Evolutionary conservation across 176 grass and related monocot species (phyloP), one percentile per base, ranked within the genome.

Genomic region (Oryza brachyantha): DNA sequence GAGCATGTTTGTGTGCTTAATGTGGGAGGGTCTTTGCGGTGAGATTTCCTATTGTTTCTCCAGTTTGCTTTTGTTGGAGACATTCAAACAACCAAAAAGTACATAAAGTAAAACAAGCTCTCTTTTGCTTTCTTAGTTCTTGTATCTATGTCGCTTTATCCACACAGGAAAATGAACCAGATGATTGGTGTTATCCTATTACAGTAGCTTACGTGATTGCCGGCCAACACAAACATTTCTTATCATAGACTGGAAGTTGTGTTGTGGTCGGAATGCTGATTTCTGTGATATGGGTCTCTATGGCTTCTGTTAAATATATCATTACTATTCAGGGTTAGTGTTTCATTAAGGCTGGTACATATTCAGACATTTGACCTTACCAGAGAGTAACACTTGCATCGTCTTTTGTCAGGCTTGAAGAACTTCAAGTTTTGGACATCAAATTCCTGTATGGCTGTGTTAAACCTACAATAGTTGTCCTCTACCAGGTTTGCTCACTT

Each of bases 351-450:
- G 38, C 31, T 55, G 64, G 7, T 68, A n/a, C 54, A 68, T 61
- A 28, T 48, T 38, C 19, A 34, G 5, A 61, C 29, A 24, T 85
- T 66, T 58, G 7, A 16, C 8, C 39, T 31, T 8, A 52, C 61
- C 60, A 52, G 38, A 38, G 4, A 65, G 35, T 72, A 82, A 40
- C 38, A 32, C 3, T 71, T 64, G 5, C 8, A 24, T 39, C 81
- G 86, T 77, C 37, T 83, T 83, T 60, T 81, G 29, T 88, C 77
- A 99, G 96, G 64, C 92, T 99, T 19, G 96, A 99, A 85, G 96
- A 99, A 59, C 96, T 94, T 90, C 91, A 92, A 90, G 95, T 97
- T 74, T 64, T 97, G 83, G 95, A 97, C 73, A 94, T 97, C 74
- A 97, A 94, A 48, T 97, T 97, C 88, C 77, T 97, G 9, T 93